Conservation (phyloP, 345 rosid species). For the Gossypium turneri region DNA sequence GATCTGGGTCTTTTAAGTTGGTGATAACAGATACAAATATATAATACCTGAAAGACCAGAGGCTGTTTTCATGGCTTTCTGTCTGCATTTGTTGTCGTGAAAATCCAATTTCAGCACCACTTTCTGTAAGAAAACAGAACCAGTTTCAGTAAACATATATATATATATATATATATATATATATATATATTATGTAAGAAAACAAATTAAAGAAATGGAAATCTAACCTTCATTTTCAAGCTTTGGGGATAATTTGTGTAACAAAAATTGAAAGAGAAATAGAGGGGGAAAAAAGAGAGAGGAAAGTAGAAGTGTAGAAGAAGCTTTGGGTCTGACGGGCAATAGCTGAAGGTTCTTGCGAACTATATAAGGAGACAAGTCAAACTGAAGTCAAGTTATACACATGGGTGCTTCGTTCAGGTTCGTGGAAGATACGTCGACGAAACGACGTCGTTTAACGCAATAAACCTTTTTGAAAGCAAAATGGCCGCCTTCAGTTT, state of each 20-base stretch:
- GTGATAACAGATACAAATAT: no score
- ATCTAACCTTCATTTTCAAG: neutral
- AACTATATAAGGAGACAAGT: neutral
- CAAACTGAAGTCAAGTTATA: neutral
- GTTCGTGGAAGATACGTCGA: neutral
- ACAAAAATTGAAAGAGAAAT: neutral
- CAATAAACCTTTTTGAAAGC: no score
- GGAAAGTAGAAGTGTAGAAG: neutral
- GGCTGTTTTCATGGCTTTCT: slow-evolving; percentile 49
- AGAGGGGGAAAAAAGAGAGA: neutral
- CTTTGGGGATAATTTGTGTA: neutral
- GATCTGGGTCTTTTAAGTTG: no score
- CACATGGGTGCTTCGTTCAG: neutral
- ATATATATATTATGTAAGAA: no score
- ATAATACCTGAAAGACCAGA: slow-evolving; percentile 45
- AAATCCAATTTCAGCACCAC: slow-evolving; percentile 44
- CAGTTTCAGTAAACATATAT: neutral
- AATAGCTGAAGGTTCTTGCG: neutral
- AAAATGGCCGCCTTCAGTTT: no score
- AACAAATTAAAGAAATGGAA: neutral
- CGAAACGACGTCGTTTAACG: neutral
- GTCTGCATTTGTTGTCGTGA: slow-evolving; percentile 36
- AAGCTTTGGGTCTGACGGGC: neutral
- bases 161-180: no score
- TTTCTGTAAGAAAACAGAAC: slow-evolving; percentile 33